Evolutionary conservation across 305 asterid genomes (phyloP).

Genomic region (Fraxinus sp.): DNA sequence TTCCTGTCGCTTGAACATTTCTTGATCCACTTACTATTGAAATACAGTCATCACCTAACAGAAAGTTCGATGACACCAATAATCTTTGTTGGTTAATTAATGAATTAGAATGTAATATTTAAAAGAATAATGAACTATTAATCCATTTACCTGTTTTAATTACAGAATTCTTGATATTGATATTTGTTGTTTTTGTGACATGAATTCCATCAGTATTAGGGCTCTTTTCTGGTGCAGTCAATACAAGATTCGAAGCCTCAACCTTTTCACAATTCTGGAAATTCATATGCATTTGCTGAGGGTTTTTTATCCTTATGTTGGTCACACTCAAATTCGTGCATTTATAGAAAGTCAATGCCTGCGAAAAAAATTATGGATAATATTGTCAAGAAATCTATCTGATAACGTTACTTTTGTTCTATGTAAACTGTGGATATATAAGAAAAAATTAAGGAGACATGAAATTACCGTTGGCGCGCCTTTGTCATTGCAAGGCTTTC

Average conservation of each 20-base stretch:
- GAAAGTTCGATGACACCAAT: background rate
- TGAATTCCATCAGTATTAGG: constrained; percentile 98
- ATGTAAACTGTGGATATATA: background rate
- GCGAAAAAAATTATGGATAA: background rate
- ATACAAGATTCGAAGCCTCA: constrained; percentile 48
- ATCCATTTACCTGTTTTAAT: constrained; percentile 59
- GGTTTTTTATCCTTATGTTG: constrained; percentile 46
- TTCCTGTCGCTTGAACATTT: constrained; percentile 47
- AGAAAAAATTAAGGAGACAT: background rate
- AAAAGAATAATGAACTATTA: background rate
- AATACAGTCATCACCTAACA: constrained; percentile 55
- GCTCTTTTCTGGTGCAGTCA: constrained; percentile 63
- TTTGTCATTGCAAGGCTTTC: constrained; percentile 73
- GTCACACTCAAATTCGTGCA: constrained; percentile 60
- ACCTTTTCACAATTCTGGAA: constrained; percentile 50
- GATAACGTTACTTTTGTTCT: background rate
- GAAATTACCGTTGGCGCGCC: constrained; percentile 75
- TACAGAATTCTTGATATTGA: constrained; percentile 43
- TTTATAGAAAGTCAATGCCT: constrained; percentile 68
- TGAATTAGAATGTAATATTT: background rate
- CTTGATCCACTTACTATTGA: constrained; percentile 59
- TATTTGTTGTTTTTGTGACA: constrained; percentile 55
- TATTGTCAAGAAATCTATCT: background rate
- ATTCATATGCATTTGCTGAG: constrained; percentile 84
- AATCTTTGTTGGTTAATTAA: background rate